Evolutionary conservation across 75 land plant genomes (phyloP), one percentile per base, ranked within the genome.

Genomic region (Adiantum capillusveneris): DNA sequence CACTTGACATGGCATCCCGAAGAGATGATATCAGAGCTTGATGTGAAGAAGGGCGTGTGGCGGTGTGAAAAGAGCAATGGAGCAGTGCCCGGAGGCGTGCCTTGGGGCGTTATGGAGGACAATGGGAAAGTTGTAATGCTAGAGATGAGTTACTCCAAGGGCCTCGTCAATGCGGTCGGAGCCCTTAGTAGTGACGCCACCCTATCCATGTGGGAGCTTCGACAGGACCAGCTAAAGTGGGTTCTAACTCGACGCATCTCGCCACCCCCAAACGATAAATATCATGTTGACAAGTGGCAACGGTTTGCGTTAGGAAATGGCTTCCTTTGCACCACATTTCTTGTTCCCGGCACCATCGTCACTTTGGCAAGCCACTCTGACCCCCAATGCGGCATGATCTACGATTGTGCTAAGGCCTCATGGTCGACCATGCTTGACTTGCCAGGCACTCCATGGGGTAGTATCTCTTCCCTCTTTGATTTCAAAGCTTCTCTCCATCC

Each of bases 51-150:
- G 49, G 49, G 21, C 6, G 21, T 6, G 49, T 46, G 49, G 49
- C 49, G 49, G 17, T 46, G 17, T 14, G 17, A 17, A 5, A 20
- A 17, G 21, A 14, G 49, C 6, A 17, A 5, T 5, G 49, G 49
- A 5, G 49, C 49, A 17, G 21, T 46, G 2, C 49, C 49, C 14
- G 49, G 49, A 17, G 49, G 49, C 49, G 49, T 46, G 21, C 49
- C 49, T 5, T 46, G 49, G 49, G 49, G 14, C 14, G 17, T 46
- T 14, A 46, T 46, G 49, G 12, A 20, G 5, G 5, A 20, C 6
- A 20, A 20, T 20, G 21, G 14, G 12, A 46, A 17, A 20, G 21
- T 46, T 2, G 12, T 46, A 1, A 17, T 46, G n/a, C 21, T 46
- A 14, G 49, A 46, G 14, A 46, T 46, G 49, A 46, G 49, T 14